Evolutionary conservation across 2,329 filamentous ascomycete genomes (phyloP).

Genomic region (Hypoxylon sp.): DNA sequence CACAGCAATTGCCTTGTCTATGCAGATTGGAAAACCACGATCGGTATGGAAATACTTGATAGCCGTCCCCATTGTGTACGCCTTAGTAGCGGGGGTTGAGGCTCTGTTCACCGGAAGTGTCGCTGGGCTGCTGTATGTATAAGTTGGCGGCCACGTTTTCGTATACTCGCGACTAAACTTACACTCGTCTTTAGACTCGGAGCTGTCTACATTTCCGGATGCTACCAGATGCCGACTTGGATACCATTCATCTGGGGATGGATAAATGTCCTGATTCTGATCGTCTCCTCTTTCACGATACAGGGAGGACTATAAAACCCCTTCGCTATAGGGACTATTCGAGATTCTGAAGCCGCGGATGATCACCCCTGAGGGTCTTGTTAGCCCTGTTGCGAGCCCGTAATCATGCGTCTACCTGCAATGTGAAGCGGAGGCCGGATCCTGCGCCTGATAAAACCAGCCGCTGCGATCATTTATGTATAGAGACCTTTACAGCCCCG

Average conservation of each 20-base stretch:
- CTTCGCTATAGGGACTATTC: neutral
- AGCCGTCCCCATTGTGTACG: constrained; percentile 78
- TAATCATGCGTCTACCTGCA: neutral
- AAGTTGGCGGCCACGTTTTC: neutral
- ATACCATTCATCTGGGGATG: constrained; percentile 90
- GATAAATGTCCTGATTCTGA: constrained; percentile 84
- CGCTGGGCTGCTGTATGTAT: constrained; percentile 79
- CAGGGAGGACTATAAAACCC: constrained; percentile 80
- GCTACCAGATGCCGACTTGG: constrained; percentile 94
- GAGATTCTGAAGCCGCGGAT: neutral
- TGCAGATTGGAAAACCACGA: constrained; percentile 72
- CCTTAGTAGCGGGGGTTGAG: constrained; percentile 78
- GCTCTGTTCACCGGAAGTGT: constrained; percentile 84
- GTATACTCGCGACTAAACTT: constrained; percentile 15
- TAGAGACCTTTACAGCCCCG: neutral
- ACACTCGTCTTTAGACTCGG: constrained; percentile 68
- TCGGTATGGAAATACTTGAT: constrained; percentile 73
- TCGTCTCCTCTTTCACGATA: constrained; percentile 92
- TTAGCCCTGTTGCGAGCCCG: neutral
- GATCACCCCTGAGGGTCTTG: neutral
- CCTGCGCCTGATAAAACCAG: neutral
- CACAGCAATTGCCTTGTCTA: constrained; percentile 76
- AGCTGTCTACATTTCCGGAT: constrained; percentile 83
- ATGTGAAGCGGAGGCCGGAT: neutral
- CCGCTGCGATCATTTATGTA: neutral